These are phyloP conservation scores for Phytopythium aichiense DNA, from an alignment of 352 stramenopile genomes.

Conservation along the genomic window DNA sequence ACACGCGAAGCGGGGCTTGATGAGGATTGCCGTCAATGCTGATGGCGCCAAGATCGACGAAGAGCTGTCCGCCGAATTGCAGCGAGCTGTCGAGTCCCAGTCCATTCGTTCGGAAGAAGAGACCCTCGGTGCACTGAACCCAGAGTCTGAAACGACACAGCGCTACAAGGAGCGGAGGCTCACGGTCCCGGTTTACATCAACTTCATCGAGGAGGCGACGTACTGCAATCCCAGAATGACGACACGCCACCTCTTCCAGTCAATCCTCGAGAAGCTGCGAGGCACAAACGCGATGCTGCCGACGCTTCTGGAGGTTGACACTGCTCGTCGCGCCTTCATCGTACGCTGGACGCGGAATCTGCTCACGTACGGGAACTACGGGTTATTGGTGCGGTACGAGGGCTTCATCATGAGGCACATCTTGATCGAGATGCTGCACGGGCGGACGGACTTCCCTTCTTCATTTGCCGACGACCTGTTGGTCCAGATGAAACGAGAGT, in stretches of 20 bases:
- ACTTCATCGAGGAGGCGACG: slow-evolving; percentile 51
- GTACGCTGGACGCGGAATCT: slow-evolving; percentile 34
- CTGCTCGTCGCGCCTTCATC: slow-evolving; percentile 31
- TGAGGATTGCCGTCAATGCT: not conserved
- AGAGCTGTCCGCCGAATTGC: slow-evolving; percentile 25
- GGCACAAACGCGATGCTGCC: slow-evolving; percentile 36
- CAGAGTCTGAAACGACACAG: not conserved
- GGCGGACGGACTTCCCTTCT: slow-evolving; percentile 6
- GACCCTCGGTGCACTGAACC: not conserved
- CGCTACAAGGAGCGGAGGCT: slow-evolving; percentile 10
- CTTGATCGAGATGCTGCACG: slow-evolving; percentile 4
- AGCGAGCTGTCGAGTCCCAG: slow-evolving; percentile 14
- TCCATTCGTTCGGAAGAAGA: not conserved
- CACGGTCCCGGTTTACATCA: slow-evolving; percentile 43
- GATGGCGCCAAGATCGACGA: slow-evolving; percentile 14
- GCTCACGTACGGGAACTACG: slow-evolving; percentile 26
- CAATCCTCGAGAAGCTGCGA: slow-evolving; percentile 30
- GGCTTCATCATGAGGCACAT: slow-evolving; percentile 29
- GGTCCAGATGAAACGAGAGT: slow-evolving; percentile 44
- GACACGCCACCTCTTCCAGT: slow-evolving; percentile 37
- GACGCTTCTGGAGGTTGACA: slow-evolving; percentile 34
- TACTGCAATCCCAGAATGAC: slow-evolving; percentile 34
- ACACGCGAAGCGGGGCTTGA: not conserved
- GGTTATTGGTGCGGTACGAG: slow-evolving; percentile 56
- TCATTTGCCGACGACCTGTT: slow-evolving; percentile 17